Base-by-base conservation (phyloP, 2,329 filamentous ascomycete species). In the Ophiostoma pallidulum region DNA sequence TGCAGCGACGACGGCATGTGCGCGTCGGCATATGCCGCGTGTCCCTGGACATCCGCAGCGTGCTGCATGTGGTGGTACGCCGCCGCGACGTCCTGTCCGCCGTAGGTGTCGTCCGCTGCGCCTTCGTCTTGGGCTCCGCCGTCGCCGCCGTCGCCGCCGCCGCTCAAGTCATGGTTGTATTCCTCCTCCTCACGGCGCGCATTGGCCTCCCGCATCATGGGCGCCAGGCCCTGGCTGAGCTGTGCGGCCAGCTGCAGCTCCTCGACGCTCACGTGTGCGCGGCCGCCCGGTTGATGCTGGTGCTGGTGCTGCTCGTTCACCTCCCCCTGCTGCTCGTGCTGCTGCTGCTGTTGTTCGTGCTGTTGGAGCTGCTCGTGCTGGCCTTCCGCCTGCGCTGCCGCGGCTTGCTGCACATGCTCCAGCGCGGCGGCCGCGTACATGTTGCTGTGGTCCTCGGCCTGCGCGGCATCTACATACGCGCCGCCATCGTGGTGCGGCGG, bases 231-330 rank as follows among this genome's bases (percentile, higher is more conserved):
- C 51, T 76, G 73, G 41, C 74, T 75, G 36, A 80, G 62, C 57
- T 78, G 76, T 9, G 76, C 75, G 13, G 75, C 75, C 33, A 79
- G 64, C 59, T 77, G 75, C 36, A 79, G 65, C 61, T 79, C 75
- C 54, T 77, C 74, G 5, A 70, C 66, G 49, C 71, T 77, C 31
- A 70, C 63, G 6, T 56, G 50, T 2, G 69, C 64, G 12, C 66
- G 50, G 8, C 41, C 39, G 69, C 38, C 67, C 67, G 18, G 4
- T 5, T 29, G 24, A 24, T 45, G 41, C 18, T 67, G 60, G 14
- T 65, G 58, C 13, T 65, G 59, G 3, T 65, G 56, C 10, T 68
- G 66, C 9, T 32, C 18, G 3, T 26, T 22, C 41, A 32, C 18
- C 26, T 39, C 37, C 8, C 44, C 13, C 6, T 68, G 65, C 10